Evolutionary conservation across 2,329 filamentous ascomycete species (phyloP).

Genomic region (Elsinoe fawcettii): DNA sequence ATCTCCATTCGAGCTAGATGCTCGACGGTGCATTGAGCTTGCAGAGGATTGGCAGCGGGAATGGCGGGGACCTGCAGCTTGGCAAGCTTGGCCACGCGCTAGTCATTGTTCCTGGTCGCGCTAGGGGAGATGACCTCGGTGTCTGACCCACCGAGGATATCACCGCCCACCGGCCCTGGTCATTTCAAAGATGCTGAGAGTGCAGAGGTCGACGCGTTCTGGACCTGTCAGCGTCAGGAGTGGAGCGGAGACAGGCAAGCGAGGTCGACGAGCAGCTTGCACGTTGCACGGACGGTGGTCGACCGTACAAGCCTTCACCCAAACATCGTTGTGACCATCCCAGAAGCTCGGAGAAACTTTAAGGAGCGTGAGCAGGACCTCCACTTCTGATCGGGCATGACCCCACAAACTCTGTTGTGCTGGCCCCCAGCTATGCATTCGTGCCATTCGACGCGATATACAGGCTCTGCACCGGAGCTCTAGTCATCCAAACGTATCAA

Average conservation of each 20-base stretch:
- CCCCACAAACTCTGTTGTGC: not conserved
- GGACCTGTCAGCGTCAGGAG: not conserved
- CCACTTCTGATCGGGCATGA: not conserved
- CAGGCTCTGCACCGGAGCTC: not conserved
- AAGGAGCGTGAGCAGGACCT: not conserved
- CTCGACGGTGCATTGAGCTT: not conserved
- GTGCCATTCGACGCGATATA: not conserved
- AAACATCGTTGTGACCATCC: not conserved
- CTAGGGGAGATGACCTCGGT: not conserved
- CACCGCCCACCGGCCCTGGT: conserved; percentile 5
- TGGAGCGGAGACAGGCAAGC: not conserved
- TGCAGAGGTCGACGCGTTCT: not conserved
- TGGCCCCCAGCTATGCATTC: not conserved
- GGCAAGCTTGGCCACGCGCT: conserved; percentile 4
- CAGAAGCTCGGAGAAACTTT: not conserved
- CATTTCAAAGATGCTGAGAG: not conserved
- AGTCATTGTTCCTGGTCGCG: not conserved
- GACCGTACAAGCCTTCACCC: not conserved
- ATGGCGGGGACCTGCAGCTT: conserved; percentile 12
- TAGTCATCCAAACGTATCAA: not conserved
- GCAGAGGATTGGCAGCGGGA: conserved; percentile 7
- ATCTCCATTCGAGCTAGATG: not conserved
- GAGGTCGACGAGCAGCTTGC: not conserved
- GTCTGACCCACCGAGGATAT: not conserved
- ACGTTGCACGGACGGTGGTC: not conserved